Evolutionary conservation across 495 filamentous ascomycete species (phyloP), one percentile per base, ranked within the genome.

Genomic region (Talaromyces borbonicus): DNA sequence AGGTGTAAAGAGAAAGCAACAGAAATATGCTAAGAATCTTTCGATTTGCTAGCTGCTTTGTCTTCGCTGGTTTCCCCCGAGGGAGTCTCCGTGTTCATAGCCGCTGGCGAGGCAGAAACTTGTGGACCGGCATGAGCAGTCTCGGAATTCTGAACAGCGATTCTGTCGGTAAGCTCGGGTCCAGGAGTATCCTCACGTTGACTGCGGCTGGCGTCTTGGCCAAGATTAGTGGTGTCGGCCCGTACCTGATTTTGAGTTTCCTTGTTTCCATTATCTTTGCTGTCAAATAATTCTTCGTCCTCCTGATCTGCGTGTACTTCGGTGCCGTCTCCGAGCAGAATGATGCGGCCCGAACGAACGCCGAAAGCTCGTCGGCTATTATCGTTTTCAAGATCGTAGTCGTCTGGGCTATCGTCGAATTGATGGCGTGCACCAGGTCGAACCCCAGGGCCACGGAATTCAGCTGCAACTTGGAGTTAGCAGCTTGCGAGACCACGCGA

Each of bases 321-420:
- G 47, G 85, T 92, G 51, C 90, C 92, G 70, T 97, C 88, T 29
- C 92, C 89, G 30, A 98, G 74, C 57, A 95, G 79, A 58, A 97
- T 97, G 58, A 97, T 88, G 46, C 90, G 79, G 35, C 86, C 84
- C 52, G 75, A 75, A 55, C 78, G 75, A 47, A 79, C 76, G 52
- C 76, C 81, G 50, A 75, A 68, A 19, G 77, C 74, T 32, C 80
- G 78, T 39, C 61, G 59, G 40, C 55, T 63, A 3, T 64, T 77
- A 55, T 86, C 79, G 62, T 80, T 73, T 51, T 90, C 86, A 63
- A 85, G 67, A 56, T 96, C 92, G 73, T 90, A 92, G 46, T 90
- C 90, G 68, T 92, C 88, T 41, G 86, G 81, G 62, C 82, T 90
- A 61, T 95, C 89, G 58, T 95, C 90, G 65, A 85, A 87, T 61